phyloP scores from a whole-genome alignment of 345 rosid genomes.

The Salix purpurea region DNA sequence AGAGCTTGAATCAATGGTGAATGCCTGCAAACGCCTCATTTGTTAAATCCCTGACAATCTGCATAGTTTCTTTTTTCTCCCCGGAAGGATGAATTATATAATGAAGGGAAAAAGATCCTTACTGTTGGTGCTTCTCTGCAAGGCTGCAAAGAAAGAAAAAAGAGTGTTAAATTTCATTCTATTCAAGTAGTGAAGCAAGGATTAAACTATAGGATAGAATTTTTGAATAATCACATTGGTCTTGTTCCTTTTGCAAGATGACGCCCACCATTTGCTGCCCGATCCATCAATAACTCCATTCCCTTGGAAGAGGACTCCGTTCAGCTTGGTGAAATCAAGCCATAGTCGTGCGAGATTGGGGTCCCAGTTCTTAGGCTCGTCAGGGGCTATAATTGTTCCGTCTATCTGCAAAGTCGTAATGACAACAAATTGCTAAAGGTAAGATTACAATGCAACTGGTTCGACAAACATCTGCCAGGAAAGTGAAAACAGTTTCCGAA shows the following conservation, averaged over 20 bases:
- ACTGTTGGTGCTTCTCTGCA: constrained; percentile 90
- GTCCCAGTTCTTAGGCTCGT: constrained; percentile 83
- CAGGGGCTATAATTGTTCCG: constrained; percentile 89
- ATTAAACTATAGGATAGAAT: constrained; percentile 18
- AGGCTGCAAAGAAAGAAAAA: constrained; percentile 54
- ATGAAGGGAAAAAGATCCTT: constrained; percentile 22
- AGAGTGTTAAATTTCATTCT: constrained; percentile 10
- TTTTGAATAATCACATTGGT: constrained; percentile 48
- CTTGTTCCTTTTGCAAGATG: constrained; percentile 87
- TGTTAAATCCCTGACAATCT: constrained; percentile 17
- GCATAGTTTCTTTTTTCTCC: not conserved
- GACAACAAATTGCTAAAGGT: not conserved
- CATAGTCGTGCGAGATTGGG: constrained; percentile 57
- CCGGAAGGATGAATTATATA: constrained; percentile 7
- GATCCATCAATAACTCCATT: constrained; percentile 91
- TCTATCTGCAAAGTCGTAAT: constrained; percentile 58
- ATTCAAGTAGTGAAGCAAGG: not conserved
- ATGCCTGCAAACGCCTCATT: constrained; percentile 49
- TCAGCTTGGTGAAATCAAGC: constrained; percentile 84
- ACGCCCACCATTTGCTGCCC: constrained; percentile 98
- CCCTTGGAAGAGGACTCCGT: constrained; percentile 73
- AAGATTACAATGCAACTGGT: not conserved
- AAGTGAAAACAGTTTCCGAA: not conserved
- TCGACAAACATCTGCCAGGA: not conserved
- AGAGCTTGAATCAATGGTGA: constrained; percentile 91